Conservation (phyloP, 164 flowering plant genomes). For the Nelumbo lutea region DNA sequence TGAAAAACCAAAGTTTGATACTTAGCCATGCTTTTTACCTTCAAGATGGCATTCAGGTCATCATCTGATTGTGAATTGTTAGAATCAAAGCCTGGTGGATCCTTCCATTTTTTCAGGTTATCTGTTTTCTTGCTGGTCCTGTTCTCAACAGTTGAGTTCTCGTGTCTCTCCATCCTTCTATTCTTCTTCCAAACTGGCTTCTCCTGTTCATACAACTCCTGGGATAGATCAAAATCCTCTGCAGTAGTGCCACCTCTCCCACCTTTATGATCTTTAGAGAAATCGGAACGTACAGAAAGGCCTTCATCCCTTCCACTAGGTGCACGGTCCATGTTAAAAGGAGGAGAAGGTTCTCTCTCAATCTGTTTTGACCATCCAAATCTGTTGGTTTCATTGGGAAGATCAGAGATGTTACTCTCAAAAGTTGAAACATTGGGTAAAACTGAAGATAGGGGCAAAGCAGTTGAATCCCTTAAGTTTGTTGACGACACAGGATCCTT, state of each 20-base stretch:
- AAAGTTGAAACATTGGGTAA: conserved; percentile 20
- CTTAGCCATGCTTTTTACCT: conserved; percentile 34
- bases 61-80: conserved; percentile 46
- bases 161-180: conserved; percentile 26
- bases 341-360: conserved; percentile 37
- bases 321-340: conserved; percentile 35
- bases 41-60: conserved; percentile 55
- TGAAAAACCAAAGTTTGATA: background rate
- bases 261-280: conserved; percentile 27
- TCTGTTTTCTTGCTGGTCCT: conserved; percentile 30
- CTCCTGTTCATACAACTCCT: conserved; percentile 47
- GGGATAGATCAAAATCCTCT: conserved; percentile 40
- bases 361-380: conserved; percentile 51
- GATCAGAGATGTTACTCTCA: conserved; percentile 33
- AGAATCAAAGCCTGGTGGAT: conserved; percentile 27
- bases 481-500: conserved; percentile 43
- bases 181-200: conserved; percentile 38
- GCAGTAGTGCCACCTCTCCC: conserved; percentile 19
- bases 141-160: conserved; percentile 26
- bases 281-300: conserved; percentile 29
- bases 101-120: conserved; percentile 33
- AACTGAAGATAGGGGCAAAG: conserved; percentile 39
- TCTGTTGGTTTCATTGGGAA: conserved; percentile 32
- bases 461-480: conserved; percentile 49
- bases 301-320: conserved; percentile 44